phyloP scores from a whole-genome alignment of 2,329 filamentous ascomycete genomes.

The Dryadomyces quercus-mongolicae region DNA sequence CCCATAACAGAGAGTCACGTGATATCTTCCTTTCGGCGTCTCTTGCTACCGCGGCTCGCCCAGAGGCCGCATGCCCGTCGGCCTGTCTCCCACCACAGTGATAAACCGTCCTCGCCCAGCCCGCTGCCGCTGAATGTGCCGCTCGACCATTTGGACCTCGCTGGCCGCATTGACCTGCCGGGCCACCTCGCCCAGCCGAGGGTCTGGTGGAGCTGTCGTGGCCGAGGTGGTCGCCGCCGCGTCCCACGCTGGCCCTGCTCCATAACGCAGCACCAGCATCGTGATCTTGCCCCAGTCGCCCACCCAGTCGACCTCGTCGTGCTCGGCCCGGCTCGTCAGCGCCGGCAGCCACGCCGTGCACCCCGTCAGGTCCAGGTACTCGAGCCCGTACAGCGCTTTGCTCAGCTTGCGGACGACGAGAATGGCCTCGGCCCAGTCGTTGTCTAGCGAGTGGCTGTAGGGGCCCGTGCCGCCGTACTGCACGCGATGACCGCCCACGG shows the following conservation, averaged over 20 bases:
- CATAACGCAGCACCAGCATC: constrained; percentile 9
- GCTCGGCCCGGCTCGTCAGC: constrained; percentile 27
- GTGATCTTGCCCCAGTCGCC: constrained; percentile 14
- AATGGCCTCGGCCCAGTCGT: constrained; percentile 48
- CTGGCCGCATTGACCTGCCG: constrained; percentile 6
- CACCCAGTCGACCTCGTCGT: constrained; percentile 41
- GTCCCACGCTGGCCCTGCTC: background rate
- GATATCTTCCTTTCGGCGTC: background rate
- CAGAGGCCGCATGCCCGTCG: background rate
- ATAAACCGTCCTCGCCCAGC: constrained; percentile 13
- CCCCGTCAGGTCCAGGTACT: constrained; percentile 50
- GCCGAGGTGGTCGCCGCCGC: background rate
- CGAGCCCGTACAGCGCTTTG: constrained; percentile 41
- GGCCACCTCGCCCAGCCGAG: constrained; percentile 3
- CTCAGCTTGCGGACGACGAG: constrained; percentile 42
- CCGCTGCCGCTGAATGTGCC: constrained; percentile 11
- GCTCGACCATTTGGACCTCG: constrained; percentile 9
- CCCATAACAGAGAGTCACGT: background rate
- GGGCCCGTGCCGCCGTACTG: constrained; percentile 42
- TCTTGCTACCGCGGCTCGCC: too few relatives aligned
- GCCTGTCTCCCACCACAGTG: constrained; percentile 7
- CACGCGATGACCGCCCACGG: constrained; percentile 26
- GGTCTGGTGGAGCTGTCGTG: background rate
- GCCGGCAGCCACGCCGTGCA: constrained; percentile 43
- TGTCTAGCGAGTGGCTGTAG: constrained; percentile 45